phyloP scores from a whole-genome alignment of 176 grass and related monocot species.

The Musa itinerans region DNA sequence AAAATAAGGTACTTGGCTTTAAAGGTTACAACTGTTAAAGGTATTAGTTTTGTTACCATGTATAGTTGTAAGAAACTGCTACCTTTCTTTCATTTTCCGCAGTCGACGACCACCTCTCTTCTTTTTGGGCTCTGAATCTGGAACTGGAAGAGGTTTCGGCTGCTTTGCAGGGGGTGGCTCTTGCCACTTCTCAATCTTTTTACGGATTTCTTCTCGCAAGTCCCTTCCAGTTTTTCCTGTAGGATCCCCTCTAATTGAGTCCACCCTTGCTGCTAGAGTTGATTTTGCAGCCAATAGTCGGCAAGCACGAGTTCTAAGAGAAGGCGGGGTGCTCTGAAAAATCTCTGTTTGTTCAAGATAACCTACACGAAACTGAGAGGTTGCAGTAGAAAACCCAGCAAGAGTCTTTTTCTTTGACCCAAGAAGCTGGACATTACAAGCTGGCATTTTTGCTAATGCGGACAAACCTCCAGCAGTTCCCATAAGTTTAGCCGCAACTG shows the following conservation, averaged over 20 bases:
- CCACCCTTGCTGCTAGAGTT: slow-evolving; percentile 63
- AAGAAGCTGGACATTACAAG: slow-evolving; percentile 86
- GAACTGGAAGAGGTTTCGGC: slow-evolving; percentile 81
- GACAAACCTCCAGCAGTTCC: slow-evolving; percentile 72
- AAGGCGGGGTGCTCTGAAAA: slow-evolving; percentile 73
- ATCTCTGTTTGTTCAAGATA: slow-evolving; percentile 90
- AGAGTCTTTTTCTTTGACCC: slow-evolving; percentile 71
- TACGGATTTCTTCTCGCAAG: slow-evolving; percentile 63
- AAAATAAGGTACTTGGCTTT: slow-evolving; percentile 4
- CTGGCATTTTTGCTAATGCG: slow-evolving; percentile 82
- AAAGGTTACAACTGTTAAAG: neutral
- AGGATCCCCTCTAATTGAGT: slow-evolving; percentile 80
- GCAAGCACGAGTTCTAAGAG: slow-evolving; percentile 52
- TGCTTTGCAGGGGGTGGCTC: slow-evolving; percentile 83
- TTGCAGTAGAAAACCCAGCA: slow-evolving; percentile 76
- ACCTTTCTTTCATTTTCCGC: slow-evolving; percentile 96
- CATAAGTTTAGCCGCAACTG: slow-evolving; percentile 81
- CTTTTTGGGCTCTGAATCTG: slow-evolving; percentile 74
- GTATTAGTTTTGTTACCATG: neutral
- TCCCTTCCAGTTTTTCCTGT: slow-evolving; percentile 71
- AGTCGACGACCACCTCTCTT: slow-evolving; percentile 62
- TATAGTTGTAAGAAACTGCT: neutral
- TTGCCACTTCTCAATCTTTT: slow-evolving; percentile 95
- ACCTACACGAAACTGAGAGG: slow-evolving; percentile 60
- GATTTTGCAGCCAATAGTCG: slow-evolving; percentile 68